Evolutionary conservation across 1,139 yeast genomes (phyloP), one percentile per base, ranked within the genome.

Genomic region (Casaregolazyma lundiana): DNA sequence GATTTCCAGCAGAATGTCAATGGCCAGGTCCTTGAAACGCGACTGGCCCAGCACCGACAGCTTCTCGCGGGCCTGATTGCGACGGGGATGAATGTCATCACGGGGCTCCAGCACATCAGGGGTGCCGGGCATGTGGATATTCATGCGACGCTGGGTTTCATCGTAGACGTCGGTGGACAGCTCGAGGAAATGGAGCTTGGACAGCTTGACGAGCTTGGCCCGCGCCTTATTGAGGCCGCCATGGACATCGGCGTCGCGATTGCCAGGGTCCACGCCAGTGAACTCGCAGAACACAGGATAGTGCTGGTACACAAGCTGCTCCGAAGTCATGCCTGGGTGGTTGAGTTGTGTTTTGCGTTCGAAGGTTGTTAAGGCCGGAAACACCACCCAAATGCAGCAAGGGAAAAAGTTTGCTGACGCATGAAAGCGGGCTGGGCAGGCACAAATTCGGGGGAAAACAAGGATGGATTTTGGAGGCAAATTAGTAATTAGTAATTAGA

Each of bases 1-100:
- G 43, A 90, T 85, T 65, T 94, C 99, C 62, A 71, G 86, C 41
- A 85, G 72, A 40, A 92, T 90, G 65, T 94, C 99, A 48, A 86
- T 82, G 9, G 89, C 95, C 61, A 94, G 76, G 64, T 92, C 98
- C 60, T 83, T 83, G 67, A 92, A 92, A 50, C 97, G 70, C 8
- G 82, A 68, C 48, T 83, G 81, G 0, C 96, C 94, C 51, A 94
- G 75, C 38, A 88, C 80, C 2, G 97, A 85, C 55, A 94, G 75
- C 66, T 90, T 92, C 62, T 87, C 90, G 57, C 99, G 77, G 2
- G 98, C 98, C 65, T 89, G 96, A 64, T 94, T 94, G 60, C 98
- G 76, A 62, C 89, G 90, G 30, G 95, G 94, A 63, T 94, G 98
- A 67, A 88, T 88, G 24, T 57, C 58, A 2, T 50, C 49, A 1